Evolutionary conservation across 495 filamentous ascomycete species (phyloP).

Genomic region (Xylona heveae): DNA sequence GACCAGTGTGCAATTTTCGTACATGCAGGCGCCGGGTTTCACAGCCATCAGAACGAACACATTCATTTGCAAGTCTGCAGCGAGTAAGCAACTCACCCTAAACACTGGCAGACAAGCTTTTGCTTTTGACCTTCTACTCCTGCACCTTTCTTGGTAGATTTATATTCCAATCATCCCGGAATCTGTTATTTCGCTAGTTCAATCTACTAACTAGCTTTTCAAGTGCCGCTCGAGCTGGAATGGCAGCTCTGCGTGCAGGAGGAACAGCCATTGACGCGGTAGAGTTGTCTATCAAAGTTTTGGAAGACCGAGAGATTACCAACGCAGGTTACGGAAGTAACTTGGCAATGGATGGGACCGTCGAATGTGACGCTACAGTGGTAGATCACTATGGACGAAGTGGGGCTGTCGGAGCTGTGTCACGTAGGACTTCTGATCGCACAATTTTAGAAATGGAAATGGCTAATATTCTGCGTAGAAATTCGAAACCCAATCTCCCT

Average conservation of each 20-base stretch:
- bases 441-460: conserved; percentile 1
- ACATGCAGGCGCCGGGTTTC: conserved; percentile 91
- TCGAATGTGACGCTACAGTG: conserved; percentile 85
- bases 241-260: conserved; percentile 56
- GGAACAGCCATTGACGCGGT: conserved; percentile 76
- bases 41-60: conserved; percentile 63
- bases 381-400: conserved; percentile 81
- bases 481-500: conserved; percentile 82
- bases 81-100: conserved; percentile 39
- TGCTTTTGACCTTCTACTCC: not conserved
- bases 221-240: conserved; percentile 63
- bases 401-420: conserved; percentile 77
- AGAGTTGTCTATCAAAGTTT: conserved; percentile 63
- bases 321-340: conserved; percentile 96
- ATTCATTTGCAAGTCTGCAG: conserved; percentile 69
- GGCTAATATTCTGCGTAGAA: conserved; percentile 26
- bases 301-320: conserved; percentile 88
- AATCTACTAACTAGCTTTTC: not conserved
- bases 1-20: conserved; percentile 62
- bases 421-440: conserved; percentile 33
- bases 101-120: not conserved
- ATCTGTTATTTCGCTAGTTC: too few species aligned
- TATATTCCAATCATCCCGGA: too few species aligned
- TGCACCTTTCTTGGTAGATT: too few species aligned
- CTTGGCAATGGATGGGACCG: conserved; percentile 66